Percentiles rank a stretch among this genome's conserved stretches.
These are phyloP conservation scores for Inga leiocalycina DNA, from an alignment of 306 rosid species.

Conservation along the genomic window DNA sequence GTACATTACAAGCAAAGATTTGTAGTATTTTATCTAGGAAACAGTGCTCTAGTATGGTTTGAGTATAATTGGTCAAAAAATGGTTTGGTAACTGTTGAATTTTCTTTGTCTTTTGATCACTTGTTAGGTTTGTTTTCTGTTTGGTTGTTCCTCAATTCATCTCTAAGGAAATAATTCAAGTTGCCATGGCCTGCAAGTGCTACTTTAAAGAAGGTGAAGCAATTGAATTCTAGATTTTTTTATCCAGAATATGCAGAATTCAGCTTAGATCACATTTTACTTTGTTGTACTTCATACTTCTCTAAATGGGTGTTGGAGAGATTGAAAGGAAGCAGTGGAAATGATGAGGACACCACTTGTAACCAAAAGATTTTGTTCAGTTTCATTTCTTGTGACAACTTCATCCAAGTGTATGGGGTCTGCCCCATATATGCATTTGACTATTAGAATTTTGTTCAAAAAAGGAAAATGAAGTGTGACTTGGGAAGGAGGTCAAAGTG, in stretches of 20 bases:
- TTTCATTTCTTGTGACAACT: background rate
- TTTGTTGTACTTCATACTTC: background rate
- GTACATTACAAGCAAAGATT: background rate
- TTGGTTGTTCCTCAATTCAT: background rate
- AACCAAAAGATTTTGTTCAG: background rate
- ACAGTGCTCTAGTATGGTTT: constrained; percentile 10
- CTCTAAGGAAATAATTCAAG: background rate
- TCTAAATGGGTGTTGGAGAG: too few relatives aligned
- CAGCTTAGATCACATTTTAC: too few relatives aligned
- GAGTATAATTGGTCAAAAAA: background rate
- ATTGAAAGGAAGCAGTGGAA: background rate
- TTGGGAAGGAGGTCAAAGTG: background rate
- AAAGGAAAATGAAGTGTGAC: background rate
- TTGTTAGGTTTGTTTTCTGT: background rate
- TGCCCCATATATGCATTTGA: background rate
- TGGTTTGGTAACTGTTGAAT: background rate
- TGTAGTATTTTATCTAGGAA: constrained; percentile 24
- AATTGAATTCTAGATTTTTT: too few relatives aligned
- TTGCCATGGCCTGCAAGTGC: background rate
- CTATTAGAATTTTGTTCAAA: background rate
- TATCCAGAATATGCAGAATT: too few relatives aligned
- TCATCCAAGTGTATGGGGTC: background rate
- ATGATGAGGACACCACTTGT: background rate
- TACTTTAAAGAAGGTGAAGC: too few relatives aligned
- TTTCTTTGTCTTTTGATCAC: background rate